Evolutionary conservation across 495 filamentous ascomycete genomes (phyloP).

Genomic region (Daldinia loculata): DNA sequence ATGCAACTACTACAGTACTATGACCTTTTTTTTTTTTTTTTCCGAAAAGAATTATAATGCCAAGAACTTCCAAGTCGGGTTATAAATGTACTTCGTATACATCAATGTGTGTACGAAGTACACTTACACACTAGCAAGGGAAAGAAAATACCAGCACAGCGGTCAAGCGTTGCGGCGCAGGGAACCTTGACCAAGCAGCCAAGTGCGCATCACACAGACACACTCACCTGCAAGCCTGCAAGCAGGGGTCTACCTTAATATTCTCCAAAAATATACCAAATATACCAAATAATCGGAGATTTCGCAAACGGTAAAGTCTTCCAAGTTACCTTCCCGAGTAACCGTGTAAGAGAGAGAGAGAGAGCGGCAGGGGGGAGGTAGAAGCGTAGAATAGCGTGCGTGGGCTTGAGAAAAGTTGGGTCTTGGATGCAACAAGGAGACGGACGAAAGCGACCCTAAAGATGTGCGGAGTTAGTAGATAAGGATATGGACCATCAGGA

Average conservation of each 20-base stretch:
- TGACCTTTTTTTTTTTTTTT: background rate
- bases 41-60: constrained; percentile 21
- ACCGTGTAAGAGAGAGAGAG: background rate
- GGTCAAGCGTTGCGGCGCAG: constrained; percentile 41
- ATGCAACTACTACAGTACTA: constrained; percentile 9
- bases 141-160: constrained; percentile 29
- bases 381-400: background rate
- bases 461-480: constrained; percentile 10
- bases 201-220: constrained; percentile 5
- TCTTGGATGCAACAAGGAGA: constrained; percentile 9
- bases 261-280: constrained; percentile 5
- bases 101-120: background rate
- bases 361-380: background rate
- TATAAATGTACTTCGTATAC: constrained; percentile 12
- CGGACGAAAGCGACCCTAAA: constrained; percentile 22
- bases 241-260: constrained; percentile 20
- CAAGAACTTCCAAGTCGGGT: constrained; percentile 25
- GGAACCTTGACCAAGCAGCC: constrained; percentile 23
- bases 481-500: background rate
- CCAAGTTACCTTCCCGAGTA: background rate
- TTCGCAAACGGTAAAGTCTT: background rate
- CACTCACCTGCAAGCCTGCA: constrained; percentile 18
- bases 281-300: background rate
- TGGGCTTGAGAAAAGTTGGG: constrained; percentile 10
- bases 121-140: constrained; percentile 20